Evolutionary conservation across 495 filamentous ascomycete species (phyloP), one percentile per base, ranked within the genome.

Genomic region (Aspergillus nanangensis): DNA sequence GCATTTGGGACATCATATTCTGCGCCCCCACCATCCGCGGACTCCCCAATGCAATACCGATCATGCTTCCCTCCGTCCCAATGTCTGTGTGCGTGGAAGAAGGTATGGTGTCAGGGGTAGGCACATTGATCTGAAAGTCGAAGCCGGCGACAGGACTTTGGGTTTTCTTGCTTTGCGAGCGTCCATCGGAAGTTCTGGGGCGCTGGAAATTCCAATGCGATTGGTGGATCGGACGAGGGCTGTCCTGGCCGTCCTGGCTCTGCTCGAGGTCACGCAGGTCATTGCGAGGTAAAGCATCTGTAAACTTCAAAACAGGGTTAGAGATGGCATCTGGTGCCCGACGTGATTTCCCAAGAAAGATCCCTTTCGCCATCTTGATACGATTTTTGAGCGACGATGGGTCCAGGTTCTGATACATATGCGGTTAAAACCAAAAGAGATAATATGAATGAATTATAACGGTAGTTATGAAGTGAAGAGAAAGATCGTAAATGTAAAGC

Each of bases 41-140:
- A 47, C 75, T 80, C 18, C 77, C 78, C 27, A 81, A 50, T 0
- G 76, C 78, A 41, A 80, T 69, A 1, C 78, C 77, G 42, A 81
- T 79, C 47, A 63, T 58, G 35, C 61, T 59, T 18, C 55, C 64
- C 18, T 69, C 55, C 8, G 52, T 48, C 7, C 47, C 51, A 18
- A 47, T 36, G 15, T 50, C 38, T 5, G 45, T 34, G n/a, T 29
- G 33, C 4, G 51, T 32, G 1, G 37, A 52, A 0, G 53, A 45
- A 15, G 44, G 53, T 5, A 61, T 27, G 9, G 44, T 56, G 44
- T 67, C 60, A 21, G 59, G 40, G 15, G 64, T 62, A 0, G 65
- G 66, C 13, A 54, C 46, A 0, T 55, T 60, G n/a, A 73, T 47
- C 31, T 49, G 57, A 41, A 71, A 71, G 43, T 72, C 67, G 42